A percentile compares a stretch with the other conserved stretches of the same genome.
Conservation (phyloP, 768 basidiomycete genomes). For the Dictyophora rubrovolvata region DNA sequence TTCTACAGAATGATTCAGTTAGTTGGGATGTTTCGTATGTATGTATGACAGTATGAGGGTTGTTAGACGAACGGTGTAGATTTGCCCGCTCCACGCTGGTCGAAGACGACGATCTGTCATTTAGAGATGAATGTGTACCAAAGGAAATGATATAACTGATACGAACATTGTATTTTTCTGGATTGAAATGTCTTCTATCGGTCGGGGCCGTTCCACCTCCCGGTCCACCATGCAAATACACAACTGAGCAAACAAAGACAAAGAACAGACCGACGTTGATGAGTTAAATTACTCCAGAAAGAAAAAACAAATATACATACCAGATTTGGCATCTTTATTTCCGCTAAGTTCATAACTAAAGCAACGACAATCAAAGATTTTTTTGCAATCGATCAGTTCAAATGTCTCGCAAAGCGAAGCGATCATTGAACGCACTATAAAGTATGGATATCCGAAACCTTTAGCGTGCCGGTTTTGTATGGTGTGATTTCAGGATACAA, state of each 20-base stretch:
- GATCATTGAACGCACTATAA: slow-evolving; percentile 46
- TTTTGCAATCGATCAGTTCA: neutral
- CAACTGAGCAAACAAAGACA: slow-evolving; percentile 34
- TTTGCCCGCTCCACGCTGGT: slow-evolving; percentile 84
- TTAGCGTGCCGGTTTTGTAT: slow-evolving; percentile 51
- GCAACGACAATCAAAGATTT: neutral
- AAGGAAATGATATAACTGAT: neutral
- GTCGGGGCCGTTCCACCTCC: slow-evolving; percentile 62
- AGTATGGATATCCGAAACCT: slow-evolving; percentile 65
- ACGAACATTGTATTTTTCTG: slow-evolving; percentile 68
- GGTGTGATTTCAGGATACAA: slow-evolving; percentile 65
- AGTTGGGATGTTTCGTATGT: no score
- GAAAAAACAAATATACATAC: slow-evolving; percentile 30
- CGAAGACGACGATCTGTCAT: slow-evolving; percentile 71
- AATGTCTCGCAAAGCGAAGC: no score
- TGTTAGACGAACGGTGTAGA: slow-evolving; percentile 58
- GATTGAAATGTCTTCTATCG: slow-evolving; percentile 77
- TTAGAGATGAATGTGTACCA: neutral
- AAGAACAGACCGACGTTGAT: no score
- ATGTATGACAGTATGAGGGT: neutral
- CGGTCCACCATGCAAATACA: slow-evolving; percentile 81
- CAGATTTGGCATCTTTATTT: slow-evolving; percentile 65
- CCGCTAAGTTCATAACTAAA: slow-evolving; percentile 77
- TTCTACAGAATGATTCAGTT: slow-evolving; percentile 30
- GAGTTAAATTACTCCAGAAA: neutral